phyloP scores from a whole-genome alignment of 2,329 filamentous ascomycete species.

The Penicillium sp. region DNA sequence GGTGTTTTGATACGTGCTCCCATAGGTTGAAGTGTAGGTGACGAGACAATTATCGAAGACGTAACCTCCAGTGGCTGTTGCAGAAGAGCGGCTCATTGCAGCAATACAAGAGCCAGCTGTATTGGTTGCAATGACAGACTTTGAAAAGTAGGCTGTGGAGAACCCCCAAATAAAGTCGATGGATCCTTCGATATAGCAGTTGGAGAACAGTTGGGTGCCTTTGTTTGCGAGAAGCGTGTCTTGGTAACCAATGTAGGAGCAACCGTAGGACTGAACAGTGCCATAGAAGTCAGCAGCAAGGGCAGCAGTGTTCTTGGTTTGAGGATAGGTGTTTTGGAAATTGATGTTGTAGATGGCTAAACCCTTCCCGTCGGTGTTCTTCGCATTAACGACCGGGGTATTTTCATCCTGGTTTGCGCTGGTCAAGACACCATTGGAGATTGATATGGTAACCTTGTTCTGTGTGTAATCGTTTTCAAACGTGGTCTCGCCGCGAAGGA shows the following conservation, averaged over 20 bases:
- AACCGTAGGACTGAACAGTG: constrained; percentile 37
- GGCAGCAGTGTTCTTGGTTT: constrained; percentile 37
- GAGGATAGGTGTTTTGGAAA: constrained; percentile 34
- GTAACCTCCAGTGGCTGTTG: constrained; percentile 8
- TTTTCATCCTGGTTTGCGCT: constrained; percentile 44
- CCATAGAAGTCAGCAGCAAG: constrained; percentile 33
- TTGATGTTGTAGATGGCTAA: constrained; percentile 35
- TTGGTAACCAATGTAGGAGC: constrained; percentile 33
- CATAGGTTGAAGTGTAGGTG: constrained; percentile 7
- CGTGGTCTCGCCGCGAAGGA: constrained; percentile 36
- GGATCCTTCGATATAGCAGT: constrained; percentile 32
- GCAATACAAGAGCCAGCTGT: constrained; percentile 14
- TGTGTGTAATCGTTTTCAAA: constrained; percentile 40
- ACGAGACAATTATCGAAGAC: constrained; percentile 12
- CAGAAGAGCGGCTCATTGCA: constrained; percentile 14
- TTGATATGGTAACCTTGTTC: constrained; percentile 42
- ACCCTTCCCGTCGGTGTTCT: constrained; percentile 37
- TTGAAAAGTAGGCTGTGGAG: constrained; percentile 39
- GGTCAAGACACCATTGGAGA: constrained; percentile 43
- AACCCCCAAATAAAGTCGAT: constrained; percentile 23
- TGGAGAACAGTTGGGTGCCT: constrained; percentile 30
- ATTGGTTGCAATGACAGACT: constrained; percentile 39
- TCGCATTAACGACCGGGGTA: constrained; percentile 49
- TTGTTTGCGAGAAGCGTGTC: constrained; percentile 34
- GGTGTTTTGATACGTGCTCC: constrained; percentile 21